Percentiles rank a stretch among this genome's conserved stretches.
These are phyloP conservation scores for Monotropa hypopitys DNA, from an alignment of 179 eudicot species.

Conservation along the genomic window DNA sequence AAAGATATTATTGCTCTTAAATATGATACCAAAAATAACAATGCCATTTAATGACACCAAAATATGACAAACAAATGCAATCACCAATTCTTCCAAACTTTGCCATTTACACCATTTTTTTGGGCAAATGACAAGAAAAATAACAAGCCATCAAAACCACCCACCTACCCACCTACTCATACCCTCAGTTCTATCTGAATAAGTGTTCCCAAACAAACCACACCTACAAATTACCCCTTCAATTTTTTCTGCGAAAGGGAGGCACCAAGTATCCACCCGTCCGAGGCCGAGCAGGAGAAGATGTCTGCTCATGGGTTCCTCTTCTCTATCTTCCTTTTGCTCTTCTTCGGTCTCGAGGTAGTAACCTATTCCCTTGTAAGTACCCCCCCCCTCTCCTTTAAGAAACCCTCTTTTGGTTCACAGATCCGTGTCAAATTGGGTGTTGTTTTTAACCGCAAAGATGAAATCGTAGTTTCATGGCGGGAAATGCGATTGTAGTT, in stretches of 20 bases:
- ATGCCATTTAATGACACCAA: no score
- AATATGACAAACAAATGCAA: no score
- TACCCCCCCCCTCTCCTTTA: neutral
- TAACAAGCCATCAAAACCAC: no score
- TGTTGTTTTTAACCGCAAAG: neutral
- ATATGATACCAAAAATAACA: no score
- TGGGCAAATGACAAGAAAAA: no score
- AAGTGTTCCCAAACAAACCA: neutral
- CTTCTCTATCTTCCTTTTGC: conserved; percentile 23
- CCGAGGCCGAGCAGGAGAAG: neutral
- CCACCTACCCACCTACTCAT: no score
- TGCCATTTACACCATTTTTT: no score
- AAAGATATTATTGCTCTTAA: no score
- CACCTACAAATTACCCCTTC: neutral
- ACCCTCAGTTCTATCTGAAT: no score
- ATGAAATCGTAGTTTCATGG: neutral
- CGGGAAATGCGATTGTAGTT: neutral
- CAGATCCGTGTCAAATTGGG: conserved; percentile 10
- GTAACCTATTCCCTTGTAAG: conserved; percentile 37
- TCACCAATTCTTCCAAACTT: no score
- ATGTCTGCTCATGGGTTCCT: conserved; percentile 27
- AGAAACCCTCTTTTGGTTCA: neutral
- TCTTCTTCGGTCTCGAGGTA: conserved; percentile 24
- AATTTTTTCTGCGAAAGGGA: neutral
- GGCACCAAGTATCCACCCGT: neutral